These are phyloP conservation scores for Inga laurina DNA, from an alignment of 306 rosid genomes.

Conservation along the genomic window DNA sequence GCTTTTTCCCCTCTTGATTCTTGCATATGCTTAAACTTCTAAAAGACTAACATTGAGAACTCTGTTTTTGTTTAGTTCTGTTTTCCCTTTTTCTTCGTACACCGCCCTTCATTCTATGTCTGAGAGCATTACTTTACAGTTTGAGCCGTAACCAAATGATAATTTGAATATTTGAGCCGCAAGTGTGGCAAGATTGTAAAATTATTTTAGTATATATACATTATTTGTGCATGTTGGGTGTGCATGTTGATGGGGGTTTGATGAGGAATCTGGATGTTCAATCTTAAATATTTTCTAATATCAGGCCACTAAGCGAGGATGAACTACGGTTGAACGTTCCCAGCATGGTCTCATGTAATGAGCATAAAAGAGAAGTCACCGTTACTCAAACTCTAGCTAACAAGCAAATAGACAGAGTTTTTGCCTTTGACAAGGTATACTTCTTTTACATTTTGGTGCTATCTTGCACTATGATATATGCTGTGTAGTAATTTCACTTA, in stretches of 20 bases:
- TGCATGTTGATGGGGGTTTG: background rate
- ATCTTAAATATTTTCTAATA: conserved; percentile 5
- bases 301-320: conserved; percentile 85
- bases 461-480: conserved; percentile 12
- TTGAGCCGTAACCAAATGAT: background rate
- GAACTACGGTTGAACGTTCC: conserved; percentile 63
- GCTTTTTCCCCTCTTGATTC: background rate
- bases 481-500: background rate
- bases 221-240: background rate
- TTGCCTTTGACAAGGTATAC: conserved; percentile 87
- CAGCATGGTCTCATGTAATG: conserved; percentile 75
- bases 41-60: background rate
- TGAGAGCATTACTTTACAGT: background rate
- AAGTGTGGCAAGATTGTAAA: background rate
- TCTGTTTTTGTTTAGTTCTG: background rate
- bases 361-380: conserved; percentile 79
- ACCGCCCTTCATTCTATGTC: background rate
- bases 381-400: conserved; percentile 77
- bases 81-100: background rate
- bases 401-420: conserved; percentile 83
- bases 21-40: background rate
- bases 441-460: conserved; percentile 12
- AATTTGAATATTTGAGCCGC: background rate
- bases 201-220: background rate
- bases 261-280: background rate